Evolutionary conservation across 495 filamentous ascomycete species (phyloP).

Genomic region (Aspergillus sclerotiicarbonarius): DNA sequence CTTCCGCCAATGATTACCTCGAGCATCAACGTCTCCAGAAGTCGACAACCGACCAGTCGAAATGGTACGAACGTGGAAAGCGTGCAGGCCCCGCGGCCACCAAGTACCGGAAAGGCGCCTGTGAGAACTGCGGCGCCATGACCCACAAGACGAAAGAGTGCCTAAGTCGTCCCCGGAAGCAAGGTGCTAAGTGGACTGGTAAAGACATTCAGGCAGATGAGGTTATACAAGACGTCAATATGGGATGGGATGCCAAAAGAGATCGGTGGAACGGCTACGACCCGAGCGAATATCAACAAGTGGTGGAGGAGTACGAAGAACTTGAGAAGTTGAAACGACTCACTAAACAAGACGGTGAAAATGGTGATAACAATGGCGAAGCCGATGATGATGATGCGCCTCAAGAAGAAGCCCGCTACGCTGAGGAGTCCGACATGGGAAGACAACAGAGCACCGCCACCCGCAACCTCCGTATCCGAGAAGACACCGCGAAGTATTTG

Average conservation of each 20-base stretch:
- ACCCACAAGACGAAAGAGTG: slow-evolving; percentile 95
- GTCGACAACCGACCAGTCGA: slow-evolving; percentile 58
- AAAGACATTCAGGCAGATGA: slow-evolving; percentile 93
- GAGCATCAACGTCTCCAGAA: slow-evolving; percentile 93
- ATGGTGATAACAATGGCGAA: slow-evolving; percentile 47
- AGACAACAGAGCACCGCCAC: slow-evolving; percentile 86
- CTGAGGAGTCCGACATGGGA: slow-evolving; percentile 97
- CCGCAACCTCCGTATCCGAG: slow-evolving; percentile 83
- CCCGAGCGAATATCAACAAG: slow-evolving; percentile 75
- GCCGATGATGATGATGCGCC: slow-evolving; percentile 51
- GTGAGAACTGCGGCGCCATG: slow-evolving; percentile 97
- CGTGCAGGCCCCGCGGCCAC: slow-evolving; percentile 80
- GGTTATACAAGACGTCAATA: slow-evolving; percentile 73
- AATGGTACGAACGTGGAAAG: slow-evolving; percentile 89
- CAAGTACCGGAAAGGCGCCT: slow-evolving; percentile 96
- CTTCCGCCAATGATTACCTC: slow-evolving; percentile 80
- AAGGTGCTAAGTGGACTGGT: slow-evolving; percentile 90
- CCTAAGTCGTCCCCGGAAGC: slow-evolving; percentile 81
- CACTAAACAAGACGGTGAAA: slow-evolving; percentile 39
- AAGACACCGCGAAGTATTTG: slow-evolving; percentile 98
- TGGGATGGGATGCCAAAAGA: slow-evolving; percentile 97
- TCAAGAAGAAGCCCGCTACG: slow-evolving; percentile 73
- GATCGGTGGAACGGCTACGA: slow-evolving; percentile 98
- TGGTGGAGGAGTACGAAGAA: slow-evolving; percentile 84
- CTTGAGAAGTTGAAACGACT: slow-evolving; percentile 75